Percentiles rank a stretch among this genome's conserved stretches.
Conservation (phyloP, 352 stramenopile genomes). For the Globisporangium camurandrum region DNA sequence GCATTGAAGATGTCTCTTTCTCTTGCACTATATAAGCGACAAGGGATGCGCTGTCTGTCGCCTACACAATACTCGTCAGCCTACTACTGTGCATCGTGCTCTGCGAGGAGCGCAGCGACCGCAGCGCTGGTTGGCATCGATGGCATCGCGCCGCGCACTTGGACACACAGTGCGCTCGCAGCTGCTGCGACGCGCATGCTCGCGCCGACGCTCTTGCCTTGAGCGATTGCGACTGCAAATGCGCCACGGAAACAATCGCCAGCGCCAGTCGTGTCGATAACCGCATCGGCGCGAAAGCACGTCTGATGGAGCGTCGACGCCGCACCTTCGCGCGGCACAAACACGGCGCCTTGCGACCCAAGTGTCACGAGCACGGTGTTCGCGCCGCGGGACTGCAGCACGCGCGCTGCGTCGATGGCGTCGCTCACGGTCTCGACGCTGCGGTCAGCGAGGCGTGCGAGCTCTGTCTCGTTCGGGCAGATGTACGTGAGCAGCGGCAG, state of each 20-base stretch:
- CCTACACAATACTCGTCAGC: no score
- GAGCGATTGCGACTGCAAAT: constrained; percentile 53
- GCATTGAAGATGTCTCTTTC: neutral
- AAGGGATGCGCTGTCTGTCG: no score
- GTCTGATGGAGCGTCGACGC: constrained; percentile 30
- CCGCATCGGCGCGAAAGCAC: constrained; percentile 43
- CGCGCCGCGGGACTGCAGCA: constrained; percentile 39
- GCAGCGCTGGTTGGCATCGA: constrained; percentile 49
- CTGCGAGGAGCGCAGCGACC: constrained; percentile 23
- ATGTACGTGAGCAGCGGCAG: constrained; percentile 53
- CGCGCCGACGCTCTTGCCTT: constrained; percentile 35
- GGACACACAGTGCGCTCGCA: constrained; percentile 61
- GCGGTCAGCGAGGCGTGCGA: constrained; percentile 33
- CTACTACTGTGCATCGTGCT: neutral
- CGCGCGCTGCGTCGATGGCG: constrained; percentile 40
- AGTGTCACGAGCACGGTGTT: constrained; percentile 63
- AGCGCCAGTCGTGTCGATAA: constrained; percentile 74
- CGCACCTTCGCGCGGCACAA: constrained; percentile 23
- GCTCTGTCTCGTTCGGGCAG: constrained; percentile 76
- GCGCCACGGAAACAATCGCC: constrained; percentile 72
- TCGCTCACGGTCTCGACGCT: constrained; percentile 34
- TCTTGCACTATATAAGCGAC: neutral
- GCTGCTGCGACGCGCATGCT: constrained; percentile 47
- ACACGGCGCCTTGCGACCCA: constrained; percentile 56
- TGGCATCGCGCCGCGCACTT: constrained; percentile 49